Conservation (phyloP, 805 yeast species). For the Saccharomycopsis fibuligera region DNA sequence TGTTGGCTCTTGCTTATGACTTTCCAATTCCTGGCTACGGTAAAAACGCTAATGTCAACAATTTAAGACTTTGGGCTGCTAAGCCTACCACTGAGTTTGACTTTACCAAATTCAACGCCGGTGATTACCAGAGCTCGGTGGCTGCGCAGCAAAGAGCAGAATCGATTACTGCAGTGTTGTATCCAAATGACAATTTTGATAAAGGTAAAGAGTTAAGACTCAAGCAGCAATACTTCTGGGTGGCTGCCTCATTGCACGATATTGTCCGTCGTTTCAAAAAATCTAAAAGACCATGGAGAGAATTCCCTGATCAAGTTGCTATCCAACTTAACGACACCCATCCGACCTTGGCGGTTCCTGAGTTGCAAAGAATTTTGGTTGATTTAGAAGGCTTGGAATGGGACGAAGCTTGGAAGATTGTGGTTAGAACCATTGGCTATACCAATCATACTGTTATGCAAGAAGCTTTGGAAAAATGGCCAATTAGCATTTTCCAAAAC, state of each 20-base stretch:
- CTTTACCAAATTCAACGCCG: conserved; percentile 82
- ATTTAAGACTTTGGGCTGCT: conserved; percentile 85
- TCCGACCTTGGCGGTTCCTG: conserved; percentile 88
- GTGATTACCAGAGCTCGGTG: conserved; percentile 84
- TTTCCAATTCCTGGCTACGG: conserved; percentile 90
- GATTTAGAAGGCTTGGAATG: conserved; percentile 78
- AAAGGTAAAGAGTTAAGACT: conserved; percentile 86
- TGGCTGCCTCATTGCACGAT: conserved; percentile 87
- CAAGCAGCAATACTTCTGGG: conserved; percentile 97
- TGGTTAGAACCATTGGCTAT: conserved; percentile 75
- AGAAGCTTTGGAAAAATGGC: conserved; percentile 96
- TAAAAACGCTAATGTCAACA: conserved; percentile 69
- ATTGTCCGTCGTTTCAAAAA: conserved; percentile 87
- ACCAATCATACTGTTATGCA: conserved; percentile 94
- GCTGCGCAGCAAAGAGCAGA: conserved; percentile 83
- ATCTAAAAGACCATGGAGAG: conserved; percentile 66
- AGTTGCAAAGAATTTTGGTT: conserved; percentile 76
- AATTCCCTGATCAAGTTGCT: conserved; percentile 80
- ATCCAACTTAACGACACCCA: conserved; percentile 94
- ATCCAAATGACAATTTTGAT: conserved; percentile 91
- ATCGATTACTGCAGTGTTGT: conserved; percentile 84
- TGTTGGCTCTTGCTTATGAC: conserved; percentile 84
- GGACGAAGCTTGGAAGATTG: conserved; percentile 84
- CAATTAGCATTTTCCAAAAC: conserved; percentile 69
- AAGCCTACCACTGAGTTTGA: conserved; percentile 89